These are phyloP conservation scores for Pythium phragmiticola DNA, from an alignment of 352 stramenopile genomes.

Conservation along the genomic window DNA sequence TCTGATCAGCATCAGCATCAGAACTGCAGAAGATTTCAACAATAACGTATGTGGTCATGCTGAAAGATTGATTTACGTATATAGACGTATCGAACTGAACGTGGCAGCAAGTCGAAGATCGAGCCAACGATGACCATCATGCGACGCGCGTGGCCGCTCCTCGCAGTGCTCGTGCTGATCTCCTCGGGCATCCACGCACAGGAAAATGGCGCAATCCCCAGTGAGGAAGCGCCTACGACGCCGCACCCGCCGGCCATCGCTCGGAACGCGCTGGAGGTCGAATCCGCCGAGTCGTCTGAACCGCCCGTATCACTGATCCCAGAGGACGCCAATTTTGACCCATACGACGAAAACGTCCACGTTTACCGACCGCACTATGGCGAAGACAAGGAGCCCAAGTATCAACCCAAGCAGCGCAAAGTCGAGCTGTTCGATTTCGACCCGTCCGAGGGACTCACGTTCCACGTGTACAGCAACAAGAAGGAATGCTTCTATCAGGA, in stretches of 20 bases:
- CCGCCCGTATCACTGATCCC: slow-evolving; percentile 22
- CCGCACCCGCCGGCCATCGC: slow-evolving; percentile 4
- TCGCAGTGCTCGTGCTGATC: not conserved
- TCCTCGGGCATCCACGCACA: not conserved
- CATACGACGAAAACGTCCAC: slow-evolving; percentile 38
- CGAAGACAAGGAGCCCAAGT: slow-evolving; percentile 20
- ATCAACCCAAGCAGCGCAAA: slow-evolving; percentile 40
- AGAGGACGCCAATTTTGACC: slow-evolving; percentile 60
- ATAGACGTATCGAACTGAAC: slow-evolving; percentile 9
- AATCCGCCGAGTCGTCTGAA: not conserved
- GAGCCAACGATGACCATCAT: slow-evolving; percentile 8
- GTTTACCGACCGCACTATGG: slow-evolving; percentile 24
- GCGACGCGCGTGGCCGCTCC: slow-evolving; percentile 6
- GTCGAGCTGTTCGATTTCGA: slow-evolving; percentile 81
- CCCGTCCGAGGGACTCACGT: slow-evolving; percentile 76
- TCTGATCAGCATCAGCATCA: too few species aligned
- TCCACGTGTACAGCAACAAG: slow-evolving; percentile 49
- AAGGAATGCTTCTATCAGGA: slow-evolving; percentile 73
- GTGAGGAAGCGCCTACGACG: not conserved
- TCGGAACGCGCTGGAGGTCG: slow-evolving; percentile 5
- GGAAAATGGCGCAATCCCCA: not conserved
- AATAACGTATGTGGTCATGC: not conserved
- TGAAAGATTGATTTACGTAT: slow-evolving; percentile 2
- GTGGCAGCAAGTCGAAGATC: slow-evolving; percentile 1
- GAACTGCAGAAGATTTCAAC: too few species aligned